Conservation (phyloP, 345 rosid species). For the Atalantia buxifolia region DNA sequence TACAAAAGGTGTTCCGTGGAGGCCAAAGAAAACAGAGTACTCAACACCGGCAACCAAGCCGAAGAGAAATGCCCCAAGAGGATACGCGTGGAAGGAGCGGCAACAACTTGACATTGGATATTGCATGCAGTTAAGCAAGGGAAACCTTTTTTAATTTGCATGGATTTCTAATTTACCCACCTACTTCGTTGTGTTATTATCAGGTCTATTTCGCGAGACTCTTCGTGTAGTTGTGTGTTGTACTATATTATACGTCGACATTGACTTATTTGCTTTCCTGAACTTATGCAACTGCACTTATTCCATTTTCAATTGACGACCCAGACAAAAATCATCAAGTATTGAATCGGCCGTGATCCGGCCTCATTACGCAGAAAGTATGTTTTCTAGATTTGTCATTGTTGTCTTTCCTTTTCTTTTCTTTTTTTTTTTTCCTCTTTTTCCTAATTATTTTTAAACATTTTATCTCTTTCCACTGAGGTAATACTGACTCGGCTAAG, state of each 20-base stretch:
- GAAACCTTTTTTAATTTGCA: slow-evolving; percentile 28
- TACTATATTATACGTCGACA: slow-evolving; percentile 35
- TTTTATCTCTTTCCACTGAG: not conserved
- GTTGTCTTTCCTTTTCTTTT: too few species aligned
- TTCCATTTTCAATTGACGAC: slow-evolving; percentile 11
- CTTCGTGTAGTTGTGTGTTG: slow-evolving; percentile 32
- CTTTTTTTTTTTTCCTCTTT: too few species aligned
- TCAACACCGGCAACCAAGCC: slow-evolving; percentile 38
- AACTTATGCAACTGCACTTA: slow-evolving; percentile 29
- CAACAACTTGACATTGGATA: slow-evolving; percentile 42
- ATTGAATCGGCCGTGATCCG: slow-evolving; percentile 6
- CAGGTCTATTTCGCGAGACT: slow-evolving; percentile 39
- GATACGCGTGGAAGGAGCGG: slow-evolving; percentile 73
- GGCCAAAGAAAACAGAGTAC: slow-evolving; percentile 57
- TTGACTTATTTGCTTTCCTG: slow-evolving; percentile 23
- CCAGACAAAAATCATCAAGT: slow-evolving; percentile 23
- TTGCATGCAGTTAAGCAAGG: slow-evolving; percentile 30
- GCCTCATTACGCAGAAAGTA: not conserved
- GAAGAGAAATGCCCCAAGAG: slow-evolving; percentile 81
- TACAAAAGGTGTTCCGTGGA: slow-evolving; percentile 87
- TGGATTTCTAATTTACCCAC: slow-evolving; percentile 22
- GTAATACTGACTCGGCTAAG: not conserved
- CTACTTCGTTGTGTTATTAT: slow-evolving; percentile 26
- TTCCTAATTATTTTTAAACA: not conserved
- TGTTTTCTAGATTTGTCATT: not conserved